Evolutionary conservation across 768 basidiomycete species (phyloP).

Genomic region (Leccinum incarnatum): DNA sequence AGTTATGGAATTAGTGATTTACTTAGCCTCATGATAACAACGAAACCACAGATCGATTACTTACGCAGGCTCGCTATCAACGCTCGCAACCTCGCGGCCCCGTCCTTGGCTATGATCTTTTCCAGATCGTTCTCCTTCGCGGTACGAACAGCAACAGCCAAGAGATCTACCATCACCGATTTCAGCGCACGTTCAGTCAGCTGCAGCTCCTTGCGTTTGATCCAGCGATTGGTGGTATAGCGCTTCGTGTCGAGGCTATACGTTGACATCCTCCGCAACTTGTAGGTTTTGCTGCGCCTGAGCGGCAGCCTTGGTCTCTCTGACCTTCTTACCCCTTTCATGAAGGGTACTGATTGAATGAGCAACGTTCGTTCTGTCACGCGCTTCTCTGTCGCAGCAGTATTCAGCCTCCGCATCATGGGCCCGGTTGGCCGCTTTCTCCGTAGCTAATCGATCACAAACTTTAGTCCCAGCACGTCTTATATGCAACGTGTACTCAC

Average conservation of each 20-base stretch:
- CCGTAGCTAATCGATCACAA: constrained; percentile 45
- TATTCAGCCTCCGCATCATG: constrained; percentile 45
- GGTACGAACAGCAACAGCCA: constrained; percentile 44
- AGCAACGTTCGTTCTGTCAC: constrained; percentile 49
- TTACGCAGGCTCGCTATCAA: constrained; percentile 64
- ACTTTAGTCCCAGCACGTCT: neutral
- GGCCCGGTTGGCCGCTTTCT: constrained; percentile 55
- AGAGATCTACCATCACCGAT: constrained; percentile 57
- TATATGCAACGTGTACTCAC: constrained; percentile 34
- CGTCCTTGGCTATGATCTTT: constrained; percentile 54
- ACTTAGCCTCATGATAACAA: neutral
- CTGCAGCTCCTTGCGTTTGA: constrained; percentile 46
- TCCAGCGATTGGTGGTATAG: constrained; percentile 48
- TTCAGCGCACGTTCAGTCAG: constrained; percentile 59
- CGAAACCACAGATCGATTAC: constrained; percentile 15
- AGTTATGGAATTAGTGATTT: neutral
- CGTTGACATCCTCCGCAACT: constrained; percentile 40
- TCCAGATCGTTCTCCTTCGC: constrained; percentile 56
- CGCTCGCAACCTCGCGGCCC: constrained; percentile 48
- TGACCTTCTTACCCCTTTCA: constrained; percentile 49
- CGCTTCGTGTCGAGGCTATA: constrained; percentile 65
- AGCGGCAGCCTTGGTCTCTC: constrained; percentile 71
- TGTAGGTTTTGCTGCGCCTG: constrained; percentile 33
- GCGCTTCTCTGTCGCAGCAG: constrained; percentile 36
- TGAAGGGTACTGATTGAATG: constrained; percentile 41